These are phyloP conservation scores for Leucosporidium creatinivorum DNA, from an alignment of 768 basidiomycete genomes.

Conservation along the genomic window DNA sequence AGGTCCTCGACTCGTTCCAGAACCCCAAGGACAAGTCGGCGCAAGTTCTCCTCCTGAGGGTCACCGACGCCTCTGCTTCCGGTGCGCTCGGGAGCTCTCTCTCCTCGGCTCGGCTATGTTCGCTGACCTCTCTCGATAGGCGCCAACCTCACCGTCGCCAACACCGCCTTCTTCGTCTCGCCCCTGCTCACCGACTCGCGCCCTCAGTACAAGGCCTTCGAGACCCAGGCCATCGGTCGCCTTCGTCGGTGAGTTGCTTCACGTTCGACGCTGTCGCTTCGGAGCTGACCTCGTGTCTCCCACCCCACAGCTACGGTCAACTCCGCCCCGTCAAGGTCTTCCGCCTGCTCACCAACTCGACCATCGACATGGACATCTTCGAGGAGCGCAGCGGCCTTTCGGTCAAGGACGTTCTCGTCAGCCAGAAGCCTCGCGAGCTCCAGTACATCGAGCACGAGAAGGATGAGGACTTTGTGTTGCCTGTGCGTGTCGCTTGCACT, in stretches of 20 bases:
- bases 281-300: too few relatives aligned
- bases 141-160: constrained; percentile 78
- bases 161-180: constrained; percentile 90
- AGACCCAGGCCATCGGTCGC: constrained; percentile 43
- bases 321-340: constrained; percentile 70
- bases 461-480: background rate
- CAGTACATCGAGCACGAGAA: background rate
- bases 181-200: constrained; percentile 74
- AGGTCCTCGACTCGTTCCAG: constrained; percentile 79
- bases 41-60: constrained; percentile 69
- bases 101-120: constrained; percentile 1
- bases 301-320: constrained; percentile 61
- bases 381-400: constrained; percentile 25
- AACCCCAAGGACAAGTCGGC: constrained; percentile 60
- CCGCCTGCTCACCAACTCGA: constrained; percentile 74
- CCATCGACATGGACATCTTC: constrained; percentile 81
- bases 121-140: constrained; percentile 27
- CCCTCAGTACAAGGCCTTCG: constrained; percentile 67
- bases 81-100: constrained; percentile 49
- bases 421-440: constrained; percentile 1
- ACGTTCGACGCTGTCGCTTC: too few relatives aligned
- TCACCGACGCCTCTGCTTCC: constrained; percentile 92
- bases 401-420: constrained; percentile 1
- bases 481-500: background rate
- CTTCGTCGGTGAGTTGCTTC: constrained; percentile 55